Base-by-base conservation (phyloP, 768 basidiomycete genomes). In the Coprinopsis sp. region DNA sequence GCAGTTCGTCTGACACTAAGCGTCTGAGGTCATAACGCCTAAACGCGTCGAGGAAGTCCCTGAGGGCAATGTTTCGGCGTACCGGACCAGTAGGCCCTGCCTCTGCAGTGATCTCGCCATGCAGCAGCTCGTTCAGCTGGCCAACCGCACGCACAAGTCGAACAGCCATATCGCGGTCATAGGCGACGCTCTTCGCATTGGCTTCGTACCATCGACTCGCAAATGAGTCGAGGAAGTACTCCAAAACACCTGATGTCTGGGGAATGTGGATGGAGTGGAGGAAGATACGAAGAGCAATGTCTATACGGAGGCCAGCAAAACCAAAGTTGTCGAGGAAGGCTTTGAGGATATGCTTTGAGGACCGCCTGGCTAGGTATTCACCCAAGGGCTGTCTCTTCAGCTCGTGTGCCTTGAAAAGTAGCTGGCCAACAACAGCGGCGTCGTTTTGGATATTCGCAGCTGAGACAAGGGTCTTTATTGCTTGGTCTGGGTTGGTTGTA, bases 191-290 rank as follows among this genome's bases (percentile, higher is more conserved):
- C 38, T 76, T 72, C 5, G 82, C 77, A 59, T 99, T 98, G 16
- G 89, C 86, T 50, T 92, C 88, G 56, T 90, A 89, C 89, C 93
- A 98, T 23, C 88, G 78, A 54, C 79, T 76, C 12, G 92, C 87
- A 60, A 99, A 92, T 8, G 84, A 78, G 56, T 89, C 82, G 24
- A 97, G 73, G 2, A 96, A 70, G 54, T 82, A 74, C 53, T 93
- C 89, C 25, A 84, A 62, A 4, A 77, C 65, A 38, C 60, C 66
- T 33, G 69, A 60, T 44, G 66, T 64, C 39, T 70, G 65, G 13
- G 66, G 54, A 30, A 82, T 54, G 55, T 87, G 74, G 29, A 97
- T 63, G 6, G 92, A 84, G 56, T 91, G 80, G 49, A 97, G 68
- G 71, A 98, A 98, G 39, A 85, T 78, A 44, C 95, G 82, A 45